A percentile compares a stretch with the other conserved stretches of the same genome.
Conservation (phyloP, 2,329 filamentous ascomycete genomes). For the Sclerotinia subarctica region DNA sequence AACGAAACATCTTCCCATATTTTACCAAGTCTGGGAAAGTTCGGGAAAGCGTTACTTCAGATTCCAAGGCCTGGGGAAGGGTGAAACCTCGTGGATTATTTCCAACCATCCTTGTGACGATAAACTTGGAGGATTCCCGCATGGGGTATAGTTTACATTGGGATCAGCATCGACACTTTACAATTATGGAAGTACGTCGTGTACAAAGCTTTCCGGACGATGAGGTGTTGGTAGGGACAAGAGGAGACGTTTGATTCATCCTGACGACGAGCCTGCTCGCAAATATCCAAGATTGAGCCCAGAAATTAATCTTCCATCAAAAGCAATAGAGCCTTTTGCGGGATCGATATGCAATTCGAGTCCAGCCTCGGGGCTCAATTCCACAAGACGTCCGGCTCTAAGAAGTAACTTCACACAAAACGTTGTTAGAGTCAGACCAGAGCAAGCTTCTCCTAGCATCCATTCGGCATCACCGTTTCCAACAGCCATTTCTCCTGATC, state of each 20-base stretch:
- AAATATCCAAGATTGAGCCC: slow-evolving; percentile 7
- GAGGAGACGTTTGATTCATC: slow-evolving; percentile 23
- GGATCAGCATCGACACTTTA: slow-evolving; percentile 58
- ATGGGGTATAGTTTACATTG: slow-evolving; percentile 61
- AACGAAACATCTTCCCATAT: slow-evolving; percentile 43
- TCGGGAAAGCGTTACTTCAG: slow-evolving; percentile 26
- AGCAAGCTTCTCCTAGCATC: background rate
- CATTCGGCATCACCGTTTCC: background rate
- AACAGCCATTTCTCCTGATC: background rate
- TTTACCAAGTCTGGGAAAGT: slow-evolving; percentile 28
- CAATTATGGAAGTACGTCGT: slow-evolving; percentile 63
- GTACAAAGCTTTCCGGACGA: slow-evolving; percentile 69
- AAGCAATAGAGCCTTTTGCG: background rate
- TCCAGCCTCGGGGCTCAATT: background rate
- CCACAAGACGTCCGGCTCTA: too few relatives aligned
- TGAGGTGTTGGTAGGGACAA: slow-evolving; percentile 63
- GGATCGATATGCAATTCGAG: background rate
- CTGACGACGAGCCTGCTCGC: background rate
- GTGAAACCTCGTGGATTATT: slow-evolving; percentile 53
- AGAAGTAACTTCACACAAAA: background rate
- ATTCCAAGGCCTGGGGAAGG: slow-evolving; percentile 48
- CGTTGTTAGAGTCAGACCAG: background rate
- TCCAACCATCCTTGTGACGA: slow-evolving; percentile 58
- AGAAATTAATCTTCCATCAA: background rate
- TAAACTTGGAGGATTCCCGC: slow-evolving; percentile 52